A percentile compares a stretch with the other conserved stretches of the same genome.
Evolutionary conservation across 805 yeast genomes (phyloP).

Genomic region (Starmerella vaccinii): DNA sequence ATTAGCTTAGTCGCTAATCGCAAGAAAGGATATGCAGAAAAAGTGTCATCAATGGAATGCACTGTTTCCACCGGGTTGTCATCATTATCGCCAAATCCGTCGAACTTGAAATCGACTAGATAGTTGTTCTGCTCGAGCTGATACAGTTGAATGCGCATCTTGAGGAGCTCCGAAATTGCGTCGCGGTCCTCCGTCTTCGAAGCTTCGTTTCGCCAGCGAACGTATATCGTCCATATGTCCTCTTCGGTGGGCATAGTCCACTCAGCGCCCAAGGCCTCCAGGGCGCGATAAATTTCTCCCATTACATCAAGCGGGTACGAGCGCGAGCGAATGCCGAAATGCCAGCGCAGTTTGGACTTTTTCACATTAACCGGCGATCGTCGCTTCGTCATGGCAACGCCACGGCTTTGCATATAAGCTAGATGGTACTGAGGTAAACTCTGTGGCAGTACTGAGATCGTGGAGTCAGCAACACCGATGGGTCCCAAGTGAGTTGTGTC

Average conservation of each 20-base stretch:
- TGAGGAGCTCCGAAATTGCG: slow-evolving; percentile 56
- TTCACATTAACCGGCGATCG: slow-evolving; percentile 46
- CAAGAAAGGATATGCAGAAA: slow-evolving; percentile 88
- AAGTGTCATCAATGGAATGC: slow-evolving; percentile 61
- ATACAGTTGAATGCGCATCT: slow-evolving; percentile 92
- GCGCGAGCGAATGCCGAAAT: slow-evolving; percentile 91
- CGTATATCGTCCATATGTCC: slow-evolving; percentile 90
- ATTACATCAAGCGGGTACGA: slow-evolving; percentile 95
- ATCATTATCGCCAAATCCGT: slow-evolving; percentile 70
- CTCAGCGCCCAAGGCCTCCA: slow-evolving; percentile 89
- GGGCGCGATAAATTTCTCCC: slow-evolving; percentile 95
- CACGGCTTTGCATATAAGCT: slow-evolving; percentile 69
- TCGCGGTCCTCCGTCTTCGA: slow-evolving; percentile 13
- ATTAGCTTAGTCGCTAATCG: slow-evolving; percentile 85
- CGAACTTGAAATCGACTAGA: slow-evolving; percentile 92
- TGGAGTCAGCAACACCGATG: slow-evolving; percentile 37
- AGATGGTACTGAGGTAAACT: slow-evolving; percentile 90
- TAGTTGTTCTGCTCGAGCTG: slow-evolving; percentile 94
- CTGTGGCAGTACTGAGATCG: slow-evolving; percentile 86
- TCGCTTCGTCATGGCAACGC: slow-evolving; percentile 39
- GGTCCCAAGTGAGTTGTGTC: slow-evolving; percentile 33
- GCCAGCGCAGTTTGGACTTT: slow-evolving; percentile 94
- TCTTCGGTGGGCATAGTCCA: slow-evolving; percentile 95
- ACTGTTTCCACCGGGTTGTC: background rate
- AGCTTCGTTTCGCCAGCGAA: slow-evolving; percentile 69